These are phyloP conservation scores for Candida tropicalis DNA, from an alignment of 1,139 yeast genomes.

Conservation along the genomic window DNA sequence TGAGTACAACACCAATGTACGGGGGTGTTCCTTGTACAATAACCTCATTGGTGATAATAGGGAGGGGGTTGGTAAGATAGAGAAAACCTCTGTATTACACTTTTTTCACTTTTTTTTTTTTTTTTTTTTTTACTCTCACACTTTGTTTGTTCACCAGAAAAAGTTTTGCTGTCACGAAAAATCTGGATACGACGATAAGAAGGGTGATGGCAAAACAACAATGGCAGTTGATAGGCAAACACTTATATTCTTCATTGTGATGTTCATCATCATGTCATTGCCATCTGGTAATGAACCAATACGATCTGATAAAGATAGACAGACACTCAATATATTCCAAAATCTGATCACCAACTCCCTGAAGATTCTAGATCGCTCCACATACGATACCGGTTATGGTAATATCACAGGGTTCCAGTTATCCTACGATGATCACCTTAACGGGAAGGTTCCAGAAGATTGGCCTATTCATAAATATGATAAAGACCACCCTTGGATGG, in stretches of 20 bases:
- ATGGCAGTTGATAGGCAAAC: slow-evolving; percentile 44
- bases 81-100: no score
- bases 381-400: slow-evolving; percentile 60
- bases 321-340: slow-evolving; percentile 31
- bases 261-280: slow-evolving; percentile 38
- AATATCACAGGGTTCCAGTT: slow-evolving; percentile 73
- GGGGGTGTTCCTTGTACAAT: slow-evolving; percentile 50
- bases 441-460: slow-evolving; percentile 45
- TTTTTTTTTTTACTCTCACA: no score
- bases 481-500: slow-evolving; percentile 51
- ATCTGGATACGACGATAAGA: no score
- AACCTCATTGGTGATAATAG: slow-evolving; percentile 41
- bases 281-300: slow-evolving; percentile 31
- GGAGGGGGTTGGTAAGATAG: no score
- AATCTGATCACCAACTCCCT: slow-evolving; percentile 33
- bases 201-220: not conserved
- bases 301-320: slow-evolving; percentile 30
- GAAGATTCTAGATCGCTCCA: slow-evolving; percentile 38
- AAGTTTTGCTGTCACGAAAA: no score
- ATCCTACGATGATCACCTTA: slow-evolving; percentile 58
- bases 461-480: slow-evolving; percentile 59
- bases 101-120: no score
- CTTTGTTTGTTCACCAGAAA: no score
- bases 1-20: slow-evolving; percentile 57
- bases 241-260: slow-evolving; percentile 37